Conservation (phyloP, 116 monocot genomes). For the Thalassia testudinum region DNA sequence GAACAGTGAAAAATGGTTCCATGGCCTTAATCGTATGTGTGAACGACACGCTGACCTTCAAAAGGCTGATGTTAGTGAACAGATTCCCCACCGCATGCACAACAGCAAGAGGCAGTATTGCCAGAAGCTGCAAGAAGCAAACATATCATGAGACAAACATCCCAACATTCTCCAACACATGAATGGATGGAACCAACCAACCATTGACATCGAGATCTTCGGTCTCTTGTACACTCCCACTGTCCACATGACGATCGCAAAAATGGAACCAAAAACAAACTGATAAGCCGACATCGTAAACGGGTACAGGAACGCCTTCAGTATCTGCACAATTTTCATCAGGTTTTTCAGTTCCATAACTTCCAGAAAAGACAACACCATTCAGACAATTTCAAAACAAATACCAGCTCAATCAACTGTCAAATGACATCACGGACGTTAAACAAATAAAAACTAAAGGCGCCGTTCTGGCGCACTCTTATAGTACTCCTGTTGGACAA, state of each 20-base stretch:
- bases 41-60: slow-evolving; percentile 76
- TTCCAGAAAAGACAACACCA: neutral
- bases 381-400: too few relatives aligned
- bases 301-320: slow-evolving; percentile 50
- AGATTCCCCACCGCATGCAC: slow-evolving; percentile 62
- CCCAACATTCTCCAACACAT: too few relatives aligned
- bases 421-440: neutral
- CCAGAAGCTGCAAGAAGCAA: slow-evolving; percentile 24
- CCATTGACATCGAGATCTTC: slow-evolving; percentile 54
- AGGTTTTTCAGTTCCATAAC: neutral
- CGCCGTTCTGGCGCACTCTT: too few relatives aligned
- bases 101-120: slow-evolving; percentile 54
- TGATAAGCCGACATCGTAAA: slow-evolving; percentile 51
- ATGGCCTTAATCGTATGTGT: slow-evolving; percentile 81
- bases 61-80: slow-evolving; percentile 73
- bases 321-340: slow-evolving; percentile 23
- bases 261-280: slow-evolving; percentile 36
- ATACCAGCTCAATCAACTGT: too few relatives aligned
- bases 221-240: slow-evolving; percentile 39
- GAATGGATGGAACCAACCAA: slow-evolving; percentile 4
- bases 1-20: slow-evolving; percentile 82
- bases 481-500: too few relatives aligned
- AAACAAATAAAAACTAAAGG: too few relatives aligned
- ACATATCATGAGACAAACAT: neutral
- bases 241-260: slow-evolving; percentile 52